A percentile compares a stretch with the other conserved stretches of the same genome.
Conservation (phyloP, 2,329 filamentous ascomycete species). For the Fusarium protoensiforme region DNA sequence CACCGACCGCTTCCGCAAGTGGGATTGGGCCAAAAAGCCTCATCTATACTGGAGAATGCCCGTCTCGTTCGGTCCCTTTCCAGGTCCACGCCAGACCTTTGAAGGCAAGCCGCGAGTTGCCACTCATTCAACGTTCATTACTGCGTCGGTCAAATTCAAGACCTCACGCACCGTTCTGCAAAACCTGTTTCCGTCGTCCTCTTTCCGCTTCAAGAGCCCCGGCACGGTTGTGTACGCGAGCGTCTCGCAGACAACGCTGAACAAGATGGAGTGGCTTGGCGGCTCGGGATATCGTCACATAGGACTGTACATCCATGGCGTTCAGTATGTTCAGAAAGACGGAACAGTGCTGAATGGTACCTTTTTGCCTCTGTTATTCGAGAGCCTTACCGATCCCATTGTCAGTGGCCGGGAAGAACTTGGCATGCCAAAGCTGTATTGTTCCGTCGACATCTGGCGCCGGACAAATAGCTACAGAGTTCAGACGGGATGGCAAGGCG, state of each 20-base stretch:
- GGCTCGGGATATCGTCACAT: constrained; percentile 67
- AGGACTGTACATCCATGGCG: constrained; percentile 71
- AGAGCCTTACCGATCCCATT: constrained; percentile 65
- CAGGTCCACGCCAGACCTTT: constrained; percentile 25
- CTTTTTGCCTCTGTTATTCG: constrained; percentile 5
- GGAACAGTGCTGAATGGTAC: constrained; percentile 51
- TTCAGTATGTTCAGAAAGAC: constrained; percentile 63
- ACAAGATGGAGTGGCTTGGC: constrained; percentile 69
- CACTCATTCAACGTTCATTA: constrained; percentile 44
- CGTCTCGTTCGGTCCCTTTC: constrained; percentile 39
- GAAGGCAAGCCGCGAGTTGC: constrained; percentile 37
- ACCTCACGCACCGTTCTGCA: neutral
- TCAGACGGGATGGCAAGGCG: constrained; percentile 4
- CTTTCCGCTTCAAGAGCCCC: constrained; percentile 54
- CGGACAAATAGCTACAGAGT: neutral
- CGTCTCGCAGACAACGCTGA: constrained; percentile 55
- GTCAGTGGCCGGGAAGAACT: constrained; percentile 69
- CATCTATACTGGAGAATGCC: constrained; percentile 34
- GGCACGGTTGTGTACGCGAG: constrained; percentile 47
- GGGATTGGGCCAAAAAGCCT: constrained; percentile 26
- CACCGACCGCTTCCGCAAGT: constrained; percentile 21
- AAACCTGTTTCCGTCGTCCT: constrained; percentile 2
- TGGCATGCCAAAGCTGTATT: constrained; percentile 69
- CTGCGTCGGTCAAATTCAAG: constrained; percentile 4
- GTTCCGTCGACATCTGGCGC: constrained; percentile 55